phyloP scores from a whole-genome alignment of 2,329 filamentous ascomycete genomes.

The Lecanicillium sp. region DNA sequence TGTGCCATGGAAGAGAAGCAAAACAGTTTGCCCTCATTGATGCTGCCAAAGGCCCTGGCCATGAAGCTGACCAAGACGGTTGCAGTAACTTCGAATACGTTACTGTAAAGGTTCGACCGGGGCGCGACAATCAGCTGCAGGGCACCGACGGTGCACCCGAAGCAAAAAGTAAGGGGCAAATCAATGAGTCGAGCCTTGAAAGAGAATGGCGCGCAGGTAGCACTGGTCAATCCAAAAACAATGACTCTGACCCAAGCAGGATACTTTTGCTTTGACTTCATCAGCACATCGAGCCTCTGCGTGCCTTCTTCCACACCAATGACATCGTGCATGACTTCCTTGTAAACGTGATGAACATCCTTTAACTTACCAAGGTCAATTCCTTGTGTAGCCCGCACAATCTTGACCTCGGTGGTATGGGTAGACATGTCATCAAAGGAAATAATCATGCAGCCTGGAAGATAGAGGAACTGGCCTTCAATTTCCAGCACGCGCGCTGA shows the following conservation, averaged over 20 bases:
- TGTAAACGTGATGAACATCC: constrained; percentile 54
- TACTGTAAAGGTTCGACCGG: constrained; percentile 57
- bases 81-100: constrained; percentile 57
- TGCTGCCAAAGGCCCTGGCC: constrained; percentile 54
- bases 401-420: constrained; percentile 59
- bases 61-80: constrained; percentile 54
- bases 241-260: constrained; percentile 45
- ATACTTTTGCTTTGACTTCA: constrained; percentile 47
- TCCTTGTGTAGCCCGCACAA: constrained; percentile 49
- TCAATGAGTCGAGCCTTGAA: constrained; percentile 66
- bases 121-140: constrained; percentile 64
- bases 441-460: constrained; percentile 87
- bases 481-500: constrained; percentile 77
- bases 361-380: constrained; percentile 54
- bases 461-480: constrained; percentile 79
- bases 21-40: constrained; percentile 41
- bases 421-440: constrained; percentile 68
- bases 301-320: constrained; percentile 51
- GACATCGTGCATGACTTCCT: constrained; percentile 54
- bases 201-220: constrained; percentile 65
- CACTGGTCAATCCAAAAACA: constrained; percentile 65
- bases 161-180: constrained; percentile 60
- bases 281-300: constrained; percentile 42
- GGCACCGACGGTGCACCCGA: constrained; percentile 62
- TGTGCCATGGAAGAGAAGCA: constrained; percentile 60